Evolutionary conservation across 2,329 filamentous ascomycete genomes (phyloP), one percentile per base, ranked within the genome.

Genomic region (Lasiodiplodia theobromae): DNA sequence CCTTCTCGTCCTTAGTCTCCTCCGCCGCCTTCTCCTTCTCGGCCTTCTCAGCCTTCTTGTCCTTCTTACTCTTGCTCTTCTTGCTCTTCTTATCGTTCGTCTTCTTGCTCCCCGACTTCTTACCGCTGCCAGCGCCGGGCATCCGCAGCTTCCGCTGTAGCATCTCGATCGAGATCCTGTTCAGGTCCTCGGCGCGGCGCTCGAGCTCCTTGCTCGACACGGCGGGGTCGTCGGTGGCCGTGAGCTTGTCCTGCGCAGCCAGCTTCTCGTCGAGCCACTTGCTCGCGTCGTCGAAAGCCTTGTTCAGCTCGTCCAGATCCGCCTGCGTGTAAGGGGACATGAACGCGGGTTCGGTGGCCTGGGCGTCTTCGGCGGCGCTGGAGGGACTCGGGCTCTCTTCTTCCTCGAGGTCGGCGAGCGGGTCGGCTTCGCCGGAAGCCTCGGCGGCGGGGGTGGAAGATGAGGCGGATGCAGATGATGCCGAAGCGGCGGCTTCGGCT

Each of bases 231-330:
- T 93, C 92, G 2, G 89, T 89, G 2, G 84, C 81, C 18, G 86
- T 82, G 3, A 97, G 87, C 72, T 88, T 89, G 37, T 89, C 87
- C 79, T 98, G 95, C 73, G 87, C 86, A 2, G 85, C 83, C 58
- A 92, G 81, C 76, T 92, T 91, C 71, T 91, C 87, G 38, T 89
- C 86, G 23, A 99, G 85, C 95, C 95, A 99, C 23, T 86, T 83
- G 18, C 86, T 82, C 21, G 90, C 88, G 16, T 87, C 85, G 34
- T 88, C 86, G 74, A 90, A 87, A 21, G 89, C 82, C 12, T 87
- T 84, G 64, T 89, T 86, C 28, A 96, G 83, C 58, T 85, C 82
- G 52, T 86, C 84, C 38, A 97, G 83, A 74, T 98, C 94, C 37
- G 91, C 87, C 10, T 88, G 82, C 0, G 86, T 90, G 82, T 96